phyloP scores from a whole-genome alignment of 75 land plant genomes.

The Pinus albicaulis region DNA sequence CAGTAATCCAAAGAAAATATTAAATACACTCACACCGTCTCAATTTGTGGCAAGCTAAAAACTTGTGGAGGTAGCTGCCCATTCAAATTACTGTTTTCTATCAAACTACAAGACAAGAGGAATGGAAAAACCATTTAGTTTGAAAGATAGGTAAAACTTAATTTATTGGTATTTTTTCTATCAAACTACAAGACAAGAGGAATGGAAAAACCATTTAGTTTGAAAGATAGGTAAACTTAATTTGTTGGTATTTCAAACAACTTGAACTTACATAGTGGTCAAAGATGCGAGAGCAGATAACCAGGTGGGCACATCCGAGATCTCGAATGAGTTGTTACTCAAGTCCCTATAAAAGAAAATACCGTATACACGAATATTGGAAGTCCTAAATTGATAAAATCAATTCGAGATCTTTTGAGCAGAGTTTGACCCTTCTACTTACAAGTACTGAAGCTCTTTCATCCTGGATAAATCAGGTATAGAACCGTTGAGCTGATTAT shows the following conservation, averaged over 20 bases:
- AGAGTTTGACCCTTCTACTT: conserved; percentile 13
- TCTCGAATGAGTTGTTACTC: conserved; percentile 61
- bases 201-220: no score
- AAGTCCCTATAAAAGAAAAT: conserved; percentile 30
- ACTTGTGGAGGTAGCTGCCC: conserved; percentile 33
- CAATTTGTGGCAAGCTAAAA: conserved; percentile 41
- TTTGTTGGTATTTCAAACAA: not conserved
- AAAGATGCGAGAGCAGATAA: conserved; percentile 36
- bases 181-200: conserved; percentile 13
- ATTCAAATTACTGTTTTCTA: conserved; percentile 37
- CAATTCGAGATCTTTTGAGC: not conserved
- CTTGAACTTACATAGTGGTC: conserved; percentile 54
- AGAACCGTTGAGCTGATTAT: conserved; percentile 50
- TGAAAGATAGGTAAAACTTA: no score
- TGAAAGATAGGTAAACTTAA: no score
- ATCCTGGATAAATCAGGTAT: conserved; percentile 57
- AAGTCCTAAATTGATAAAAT: not conserved
- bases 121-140: no score
- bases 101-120: no score
- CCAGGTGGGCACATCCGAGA: conserved; percentile 49
- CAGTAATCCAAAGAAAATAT: not conserved
- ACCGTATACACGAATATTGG: not conserved
- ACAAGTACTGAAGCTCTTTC: conserved; percentile 57
- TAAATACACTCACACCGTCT: conserved; percentile 39
- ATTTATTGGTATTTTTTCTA: no score